Base-by-base conservation (phyloP, 2,329 filamentous ascomycete species). In the Aspergillus glaucus region DNA sequence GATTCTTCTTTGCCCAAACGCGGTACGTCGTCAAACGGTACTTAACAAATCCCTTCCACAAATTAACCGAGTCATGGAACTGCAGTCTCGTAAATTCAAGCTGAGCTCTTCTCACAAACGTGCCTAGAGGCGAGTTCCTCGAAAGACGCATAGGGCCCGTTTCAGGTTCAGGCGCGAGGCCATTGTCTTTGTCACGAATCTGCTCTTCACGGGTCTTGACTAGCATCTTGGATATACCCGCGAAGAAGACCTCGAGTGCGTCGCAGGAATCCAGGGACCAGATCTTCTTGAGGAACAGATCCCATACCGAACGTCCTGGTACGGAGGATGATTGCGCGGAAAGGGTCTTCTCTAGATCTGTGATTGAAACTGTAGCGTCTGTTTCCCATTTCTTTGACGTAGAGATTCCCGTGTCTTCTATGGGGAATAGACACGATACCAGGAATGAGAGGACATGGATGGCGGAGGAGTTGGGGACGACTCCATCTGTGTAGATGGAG, bases 191-290 rank as follows among this genome's bases (percentile, higher is more conserved):
- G 45, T 82, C 75, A 43, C 71, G 71, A 36, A 80, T 76, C 47
- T 78, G 70, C 54, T 86, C 80, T 28, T 84, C 81, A 55, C 79
- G 80, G 14, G 79, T 78, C 61, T 80, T 85, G 48, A 75, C 76
- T 44, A 93, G 68, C 28, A 88, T 69, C 21, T 69, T 67, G 4
- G 74, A 69, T 14, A 86, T 75, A 19, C 73, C 72, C 26, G 79
- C 77, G 62, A 95, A 88, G 65, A 95, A 92, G 2, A 76, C 74
- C 61, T 91, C 82, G n/a, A 97, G 71, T 0, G 84, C 81, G 69
- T 97, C 82, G 9, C 94, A 79, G 17, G 86, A 92, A 62, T 91
- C 83, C 55, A 97, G 81, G 14, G 79, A 77, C 92, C 93, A 97
- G 21, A 97, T 73, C 54, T 84, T 85, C 48, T 81, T 80, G 10